Evolutionary conservation across 306 rosid genomes (phyloP), one percentile per base, ranked within the genome.

Genomic region (Lablab purpureus): DNA sequence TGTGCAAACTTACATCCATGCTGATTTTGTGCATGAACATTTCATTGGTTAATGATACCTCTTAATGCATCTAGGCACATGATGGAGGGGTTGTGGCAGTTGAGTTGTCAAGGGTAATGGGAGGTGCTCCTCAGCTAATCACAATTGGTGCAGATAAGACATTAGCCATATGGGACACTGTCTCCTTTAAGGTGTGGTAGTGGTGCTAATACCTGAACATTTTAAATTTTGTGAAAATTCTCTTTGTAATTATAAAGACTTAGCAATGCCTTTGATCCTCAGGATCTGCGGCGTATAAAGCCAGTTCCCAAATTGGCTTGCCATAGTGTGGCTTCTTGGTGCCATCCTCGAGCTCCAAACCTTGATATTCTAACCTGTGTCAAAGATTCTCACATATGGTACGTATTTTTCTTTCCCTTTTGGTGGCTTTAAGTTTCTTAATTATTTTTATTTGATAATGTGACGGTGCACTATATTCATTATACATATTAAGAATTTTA

Each of bases 71-170:
- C 55, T 78, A 96, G 99, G 99, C 98, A 60, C 96, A 90, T 79
- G 99, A 96, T 82, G 99, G 98, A 47, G 99, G 99, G 70, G 97
- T 96, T 85, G 97, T 96, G 60, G 99, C 93, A 85, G 93, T 91
- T 79, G 99, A 96, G 85, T 94, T 96, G 71, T 96, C 99, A 67
- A 90, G 99, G 85, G 94, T 93, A 86, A 90, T 91, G 85, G 99
- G 93, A 84, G 87, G 90, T 80, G 93, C 99, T 77, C 99, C 99
- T 67, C 98, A 96, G 85, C 93, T 96, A 85, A 93, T 96, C 82
- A 93, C 99, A 50, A 93, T 96, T 83, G 99, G 99, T 67, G 98
- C 96, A 46, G 99, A 93, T 78, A 96, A 96, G 89, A 90, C 99
- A 63, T 84, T 96, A 90, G 99, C 98, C 40, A 91, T 96, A 80